phyloP scores from a whole-genome alignment of 345 rosid genomes.

The Boechera stricta region DNA sequence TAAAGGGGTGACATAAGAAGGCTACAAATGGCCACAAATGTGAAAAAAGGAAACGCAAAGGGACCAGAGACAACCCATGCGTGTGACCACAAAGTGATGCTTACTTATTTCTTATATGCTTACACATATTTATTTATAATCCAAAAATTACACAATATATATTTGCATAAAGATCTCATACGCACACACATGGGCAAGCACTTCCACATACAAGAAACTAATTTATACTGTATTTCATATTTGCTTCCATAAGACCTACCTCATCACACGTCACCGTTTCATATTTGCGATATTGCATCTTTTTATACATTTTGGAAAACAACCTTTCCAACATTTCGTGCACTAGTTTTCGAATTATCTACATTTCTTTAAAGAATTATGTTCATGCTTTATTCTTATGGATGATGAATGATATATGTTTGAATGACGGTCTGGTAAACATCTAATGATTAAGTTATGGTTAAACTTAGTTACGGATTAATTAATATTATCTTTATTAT shows the following conservation, averaged over 20 bases:
- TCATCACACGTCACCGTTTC: slow-evolving; percentile 47
- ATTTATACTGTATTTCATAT: slow-evolving; percentile 29
- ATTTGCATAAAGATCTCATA: background rate
- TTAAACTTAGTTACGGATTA: background rate
- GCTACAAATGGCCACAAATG: slow-evolving; percentile 47
- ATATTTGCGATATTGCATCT: slow-evolving; percentile 23
- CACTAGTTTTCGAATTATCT: background rate
- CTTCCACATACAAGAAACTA: slow-evolving; percentile 36
- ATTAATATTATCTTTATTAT: background rate
- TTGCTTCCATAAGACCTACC: slow-evolving; percentile 46
- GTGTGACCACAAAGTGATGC: slow-evolving; percentile 69
- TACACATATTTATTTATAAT: slow-evolving; percentile 8
- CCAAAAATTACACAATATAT: background rate
- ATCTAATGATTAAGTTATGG: background rate
- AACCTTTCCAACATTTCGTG: slow-evolving; percentile 8
- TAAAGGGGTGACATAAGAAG: slow-evolving; percentile 44
- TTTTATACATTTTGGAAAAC: background rate
- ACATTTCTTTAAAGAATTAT: background rate
- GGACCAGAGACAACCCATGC: slow-evolving; percentile 83
- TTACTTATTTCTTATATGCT: slow-evolving; percentile 44
- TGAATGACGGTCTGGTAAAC: background rate
- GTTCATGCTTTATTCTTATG: background rate
- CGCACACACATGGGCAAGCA: slow-evolving; percentile 39
- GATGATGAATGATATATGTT: background rate
- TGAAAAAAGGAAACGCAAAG: slow-evolving; percentile 54